phyloP scores from a whole-genome alignment of 2,329 filamentous ascomycete genomes.

The Penicillium sp. region DNA sequence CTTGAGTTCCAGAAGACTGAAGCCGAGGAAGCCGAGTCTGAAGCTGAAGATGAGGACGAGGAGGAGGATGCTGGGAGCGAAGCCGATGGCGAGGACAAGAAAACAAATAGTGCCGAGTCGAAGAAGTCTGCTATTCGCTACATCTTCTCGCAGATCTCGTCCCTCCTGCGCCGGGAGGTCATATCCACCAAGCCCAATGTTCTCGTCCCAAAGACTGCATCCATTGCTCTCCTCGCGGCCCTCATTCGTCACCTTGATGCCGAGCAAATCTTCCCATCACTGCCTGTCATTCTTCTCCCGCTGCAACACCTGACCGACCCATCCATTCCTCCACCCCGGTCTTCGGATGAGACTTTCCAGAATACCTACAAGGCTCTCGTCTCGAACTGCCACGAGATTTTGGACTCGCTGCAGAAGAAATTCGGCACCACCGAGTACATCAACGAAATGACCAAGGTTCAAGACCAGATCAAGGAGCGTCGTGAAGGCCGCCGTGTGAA shows the following conservation, averaged over 20 bases:
- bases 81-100: slow-evolving; percentile 34
- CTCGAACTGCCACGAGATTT: slow-evolving; percentile 71
- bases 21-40: slow-evolving; percentile 41
- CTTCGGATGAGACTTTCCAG: slow-evolving; percentile 70
- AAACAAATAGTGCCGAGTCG: slow-evolving; percentile 16
- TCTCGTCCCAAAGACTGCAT: slow-evolving; percentile 73
- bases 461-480: slow-evolving; percentile 70
- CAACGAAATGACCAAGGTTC: slow-evolving; percentile 70
- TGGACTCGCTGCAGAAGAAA: slow-evolving; percentile 82
- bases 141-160: slow-evolving; percentile 76
- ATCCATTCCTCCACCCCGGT: slow-evolving; percentile 70
- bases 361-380: slow-evolving; percentile 70
- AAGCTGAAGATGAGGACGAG: slow-evolving; percentile 47
- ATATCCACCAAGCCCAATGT: slow-evolving; percentile 62
- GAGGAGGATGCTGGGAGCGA: slow-evolving; percentile 50
- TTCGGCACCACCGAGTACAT: slow-evolving; percentile 80
- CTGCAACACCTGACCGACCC: slow-evolving; percentile 84
- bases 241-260: slow-evolving; percentile 65
- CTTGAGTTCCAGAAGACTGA: slow-evolving; percentile 47
- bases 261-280: slow-evolving; percentile 61
- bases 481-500: slow-evolving; percentile 77
- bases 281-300: slow-evolving; percentile 66
- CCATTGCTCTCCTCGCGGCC: slow-evolving; percentile 72
- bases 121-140: slow-evolving; percentile 64
- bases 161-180: slow-evolving; percentile 75